phyloP scores from a whole-genome alignment of 2,329 filamentous ascomycete species.

The Xylaria digitata region DNA sequence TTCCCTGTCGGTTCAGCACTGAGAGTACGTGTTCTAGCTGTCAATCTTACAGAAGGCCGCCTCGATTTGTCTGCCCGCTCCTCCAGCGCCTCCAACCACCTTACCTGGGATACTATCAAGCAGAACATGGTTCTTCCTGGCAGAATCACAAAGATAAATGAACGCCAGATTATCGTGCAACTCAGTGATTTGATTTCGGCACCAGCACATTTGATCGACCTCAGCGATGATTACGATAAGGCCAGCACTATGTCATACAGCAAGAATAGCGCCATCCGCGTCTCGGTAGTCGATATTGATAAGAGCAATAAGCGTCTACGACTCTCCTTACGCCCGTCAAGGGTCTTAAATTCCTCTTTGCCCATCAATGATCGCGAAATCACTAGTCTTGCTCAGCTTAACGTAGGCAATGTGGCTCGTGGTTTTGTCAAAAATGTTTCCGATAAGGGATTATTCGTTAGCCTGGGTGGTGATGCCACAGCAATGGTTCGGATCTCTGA shows the following conservation, averaged over 20 bases:
- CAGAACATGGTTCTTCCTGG: conserved; percentile 84
- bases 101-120: conserved; percentile 78
- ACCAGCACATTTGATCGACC: conserved; percentile 82
- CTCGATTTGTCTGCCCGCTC: conserved; percentile 86
- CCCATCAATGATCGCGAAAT: conserved; percentile 86
- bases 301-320: conserved; percentile 83
- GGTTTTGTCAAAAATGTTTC: conserved; percentile 93
- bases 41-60: conserved; percentile 78
- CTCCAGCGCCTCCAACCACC: conserved; percentile 64
- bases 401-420: conserved; percentile 81
- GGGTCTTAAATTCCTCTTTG: conserved; percentile 86
- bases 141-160: conserved; percentile 85
- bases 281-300: conserved; percentile 86
- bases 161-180: conserved; percentile 85
- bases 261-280: conserved; percentile 87
- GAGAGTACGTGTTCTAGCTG: conserved; percentile 78
- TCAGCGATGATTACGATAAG: conserved; percentile 86
- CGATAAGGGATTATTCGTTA: conserved; percentile 89
- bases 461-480: conserved; percentile 82
- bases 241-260: conserved; percentile 79
- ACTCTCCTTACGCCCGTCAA: conserved; percentile 86
- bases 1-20: conserved; percentile 93
- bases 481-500: conserved; percentile 88
- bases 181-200: conserved; percentile 84
- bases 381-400: conserved; percentile 74